phyloP scores from a whole-genome alignment of 768 basidiomycete genomes.

The Xanthoconium purpureum region DNA sequence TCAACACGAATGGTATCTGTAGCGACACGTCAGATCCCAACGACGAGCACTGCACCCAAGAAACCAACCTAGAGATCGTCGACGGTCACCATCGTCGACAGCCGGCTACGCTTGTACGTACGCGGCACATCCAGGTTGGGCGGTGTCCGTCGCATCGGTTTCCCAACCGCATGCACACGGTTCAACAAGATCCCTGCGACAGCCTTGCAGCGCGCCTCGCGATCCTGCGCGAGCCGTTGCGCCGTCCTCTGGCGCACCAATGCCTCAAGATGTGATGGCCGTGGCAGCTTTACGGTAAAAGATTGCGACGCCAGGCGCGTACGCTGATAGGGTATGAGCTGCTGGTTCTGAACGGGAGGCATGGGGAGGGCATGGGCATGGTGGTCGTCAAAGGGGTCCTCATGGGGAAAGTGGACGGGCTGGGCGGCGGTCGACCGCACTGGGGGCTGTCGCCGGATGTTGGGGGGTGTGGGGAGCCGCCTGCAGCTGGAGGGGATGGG shows the following conservation, averaged over 20 bases:
- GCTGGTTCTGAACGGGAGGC: conserved; percentile 2
- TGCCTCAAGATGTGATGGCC: conserved; percentile 19
- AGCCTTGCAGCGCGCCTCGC: conserved; percentile 45
- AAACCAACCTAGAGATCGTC: conserved; percentile 34
- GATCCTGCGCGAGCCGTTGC: conserved; percentile 33
- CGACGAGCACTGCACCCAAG: not conserved
- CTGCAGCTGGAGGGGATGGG: conserved; percentile 26
- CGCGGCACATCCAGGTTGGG: conserved; percentile 29
- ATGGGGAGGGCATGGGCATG: conserved; percentile 17
- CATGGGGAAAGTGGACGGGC: conserved; percentile 19
- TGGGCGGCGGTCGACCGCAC: conserved; percentile 14
- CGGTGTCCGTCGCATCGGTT: conserved; percentile 45
- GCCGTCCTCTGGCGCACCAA: conserved; percentile 32
- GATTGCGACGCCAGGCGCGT: conserved; percentile 30
- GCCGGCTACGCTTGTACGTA: conserved; percentile 50
- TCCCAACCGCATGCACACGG: conserved; percentile 50
- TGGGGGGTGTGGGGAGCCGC: conserved; percentile 21
- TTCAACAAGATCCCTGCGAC: conserved; percentile 59
- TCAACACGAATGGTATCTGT: conserved; percentile 18
- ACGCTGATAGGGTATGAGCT: conserved; percentile 22
- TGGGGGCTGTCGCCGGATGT: conserved; percentile 12
- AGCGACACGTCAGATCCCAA: not conserved
- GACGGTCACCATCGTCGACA: conserved; percentile 49
- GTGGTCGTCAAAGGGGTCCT: conserved; percentile 29
- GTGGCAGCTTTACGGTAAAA: conserved; percentile 25